Evolutionary conservation across 2,329 filamentous ascomycete species (phyloP).

Genomic region (Ambrosiella beaveri): DNA sequence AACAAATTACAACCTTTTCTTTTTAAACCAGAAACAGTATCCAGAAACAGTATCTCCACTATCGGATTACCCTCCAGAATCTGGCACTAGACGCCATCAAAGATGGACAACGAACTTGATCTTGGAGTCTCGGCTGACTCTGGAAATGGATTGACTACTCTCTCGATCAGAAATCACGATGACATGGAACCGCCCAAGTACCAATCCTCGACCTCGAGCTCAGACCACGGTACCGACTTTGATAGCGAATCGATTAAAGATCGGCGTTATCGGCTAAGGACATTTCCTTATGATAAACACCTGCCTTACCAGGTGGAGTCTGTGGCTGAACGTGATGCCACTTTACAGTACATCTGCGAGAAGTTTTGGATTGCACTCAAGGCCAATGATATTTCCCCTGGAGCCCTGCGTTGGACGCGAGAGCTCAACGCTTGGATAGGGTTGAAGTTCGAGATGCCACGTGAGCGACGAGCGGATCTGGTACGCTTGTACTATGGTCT

Average conservation of each 20-base stretch:
- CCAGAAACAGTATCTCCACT: no score
- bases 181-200: no score
- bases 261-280: constrained; percentile 59
- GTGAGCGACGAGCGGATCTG: constrained; percentile 64
- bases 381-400: constrained; percentile 84
- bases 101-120: no score
- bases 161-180: no score
- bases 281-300: constrained; percentile 81
- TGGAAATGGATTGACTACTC: no score
- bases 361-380: constrained; percentile 84
- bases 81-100: no score
- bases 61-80: no score
- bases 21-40: no score
- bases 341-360: constrained; percentile 74
- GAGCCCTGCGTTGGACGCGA: constrained; percentile 89
- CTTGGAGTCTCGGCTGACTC: no score
- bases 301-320: constrained; percentile 81
- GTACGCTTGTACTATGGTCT: constrained; percentile 91
- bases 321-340: constrained; percentile 56
- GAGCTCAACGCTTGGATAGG: constrained; percentile 91
- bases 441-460: constrained; percentile 91
- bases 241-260: constrained; percentile 2
- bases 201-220: neutral
- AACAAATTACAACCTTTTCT: no score
- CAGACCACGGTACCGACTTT: neutral